Percentiles rank a stretch among this genome's conserved stretches.
phyloP scores from a whole-genome alignment of 257 asterid species.

The Solanum chiquidenum region DNA sequence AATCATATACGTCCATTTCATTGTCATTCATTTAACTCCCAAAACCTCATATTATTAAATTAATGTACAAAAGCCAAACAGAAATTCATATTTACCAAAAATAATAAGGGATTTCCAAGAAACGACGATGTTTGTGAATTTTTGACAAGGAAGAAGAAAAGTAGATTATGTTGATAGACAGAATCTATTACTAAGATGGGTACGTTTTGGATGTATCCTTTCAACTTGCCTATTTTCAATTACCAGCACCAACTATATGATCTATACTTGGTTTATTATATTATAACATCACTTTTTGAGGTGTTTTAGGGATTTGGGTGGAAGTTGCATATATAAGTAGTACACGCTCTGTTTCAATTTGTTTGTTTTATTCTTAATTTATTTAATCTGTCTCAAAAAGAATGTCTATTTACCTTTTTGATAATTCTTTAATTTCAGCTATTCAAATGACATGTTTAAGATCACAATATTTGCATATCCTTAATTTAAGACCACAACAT shows the following conservation, averaged over 20 bases:
- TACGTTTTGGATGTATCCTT: background rate
- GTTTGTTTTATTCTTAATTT: background rate
- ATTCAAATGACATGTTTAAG: too few relatives aligned
- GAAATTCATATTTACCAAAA: background rate
- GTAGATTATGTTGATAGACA: background rate
- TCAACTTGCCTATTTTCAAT: background rate
- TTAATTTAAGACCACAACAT: too few relatives aligned
- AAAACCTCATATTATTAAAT: background rate
- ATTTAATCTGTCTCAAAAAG: background rate
- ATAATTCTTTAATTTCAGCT: background rate
- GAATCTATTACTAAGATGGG: background rate
- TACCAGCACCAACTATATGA: background rate
- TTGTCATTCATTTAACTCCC: background rate
- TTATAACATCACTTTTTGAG: background rate
- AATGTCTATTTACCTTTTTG: background rate
- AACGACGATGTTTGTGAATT: background rate
- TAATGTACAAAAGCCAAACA: background rate
- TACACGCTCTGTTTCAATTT: background rate
- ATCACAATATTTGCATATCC: rapidly evolving
- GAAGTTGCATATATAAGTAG: background rate
- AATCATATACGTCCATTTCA: background rate
- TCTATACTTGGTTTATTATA: background rate
- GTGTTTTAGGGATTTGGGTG: background rate
- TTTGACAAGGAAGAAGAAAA: background rate
- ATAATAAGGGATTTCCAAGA: background rate